A percentile compares a stretch with the other conserved stretches of the same genome.
Conservation (phyloP, 257 asterid species). For the Craterostigma plantagineum region DNA sequence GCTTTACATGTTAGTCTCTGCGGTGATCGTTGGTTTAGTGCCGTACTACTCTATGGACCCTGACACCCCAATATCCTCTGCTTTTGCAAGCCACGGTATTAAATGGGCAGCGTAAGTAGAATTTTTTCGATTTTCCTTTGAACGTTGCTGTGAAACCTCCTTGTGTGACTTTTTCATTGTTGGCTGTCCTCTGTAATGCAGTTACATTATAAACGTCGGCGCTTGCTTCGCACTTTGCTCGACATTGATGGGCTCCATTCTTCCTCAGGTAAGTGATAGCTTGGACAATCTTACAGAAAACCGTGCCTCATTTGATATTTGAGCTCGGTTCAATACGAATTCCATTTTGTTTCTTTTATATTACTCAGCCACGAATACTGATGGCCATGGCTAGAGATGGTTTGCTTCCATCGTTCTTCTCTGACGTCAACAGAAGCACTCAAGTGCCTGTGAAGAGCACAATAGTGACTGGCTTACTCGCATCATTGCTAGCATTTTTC, state of each 20-base stretch:
- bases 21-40: constrained; percentile 83
- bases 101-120: constrained; percentile 90
- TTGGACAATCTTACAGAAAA: too few species aligned
- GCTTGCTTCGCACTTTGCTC: constrained; percentile 95
- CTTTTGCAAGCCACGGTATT: constrained; percentile 59
- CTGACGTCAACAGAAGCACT: constrained; percentile 47
- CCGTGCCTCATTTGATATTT: not conserved
- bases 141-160: constrained; percentile 1
- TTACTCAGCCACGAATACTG: constrained; percentile 70
- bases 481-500: constrained; percentile 65
- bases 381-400: constrained; percentile 99
- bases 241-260: constrained; percentile 81
- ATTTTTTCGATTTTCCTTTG: constrained; percentile 3
- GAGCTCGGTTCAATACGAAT: not conserved
- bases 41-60: constrained; percentile 93
- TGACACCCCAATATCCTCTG: constrained; percentile 97
- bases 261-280: constrained; percentile 64
- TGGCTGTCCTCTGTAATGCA: constrained; percentile 14
- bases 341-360: not conserved
- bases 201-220: constrained; percentile 60
- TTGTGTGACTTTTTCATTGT: too few species aligned
- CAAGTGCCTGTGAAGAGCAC: constrained; percentile 91
- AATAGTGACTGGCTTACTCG: constrained; percentile 50
- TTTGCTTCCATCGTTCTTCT: constrained; percentile 80
- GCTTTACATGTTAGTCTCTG: constrained; percentile 89